Base-by-base conservation (phyloP, 2,329 filamentous ascomycete species). In the Fusarium sp. region DNA sequence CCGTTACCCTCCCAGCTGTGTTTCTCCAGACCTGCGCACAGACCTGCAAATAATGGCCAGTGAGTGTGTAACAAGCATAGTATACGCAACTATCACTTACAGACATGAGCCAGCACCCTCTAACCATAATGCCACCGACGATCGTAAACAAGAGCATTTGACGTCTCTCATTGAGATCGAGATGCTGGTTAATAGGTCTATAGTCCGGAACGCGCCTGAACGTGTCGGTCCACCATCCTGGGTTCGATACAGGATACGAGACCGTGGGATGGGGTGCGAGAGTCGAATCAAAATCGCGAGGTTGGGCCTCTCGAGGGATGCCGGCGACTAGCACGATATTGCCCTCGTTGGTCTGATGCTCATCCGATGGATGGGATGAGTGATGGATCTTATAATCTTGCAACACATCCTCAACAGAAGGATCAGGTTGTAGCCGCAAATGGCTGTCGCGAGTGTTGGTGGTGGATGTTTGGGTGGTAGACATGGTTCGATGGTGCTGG, bases 371-470 rank as follows among this genome's bases (percentile, higher is more conserved):
- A 4, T 44, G 58, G 11, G 39, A 35, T 7, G 55, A 60, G 36
- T 65, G 57, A 24, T 65, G 57, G 5, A 65, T 63, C 24, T 54
- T 61, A 26, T 65, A 65, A 6, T 63, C 63, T n/a, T 65, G 26
- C 13, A 65, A 48, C 3, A 13, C n/a, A 28, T 52, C 4, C 3
- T 52, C 58, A 1, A 61, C 5, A 22, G 36, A 26, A 5, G 36
- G 7, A 5, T 45, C 47, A 2, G 36, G 33, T 3, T 26, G 38
- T 17, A 65, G 45, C 10, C 31, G 56, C 6, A 39, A 1, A 7
- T 35, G 31, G 13, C n/a, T 35, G 22, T 9, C 26, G 3, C 6
- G 24, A 13, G 36, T 9, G 18, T n/a, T 36, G 17, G 36, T 6
- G 12, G 58, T 61, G 17, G 28, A 36, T n/a, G 18, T 42, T 11